Percentiles rank a stretch among this genome's conserved stretches.
phyloP scores from a whole-genome alignment of 805 yeast species.

The Babjeviella inositovora region DNA sequence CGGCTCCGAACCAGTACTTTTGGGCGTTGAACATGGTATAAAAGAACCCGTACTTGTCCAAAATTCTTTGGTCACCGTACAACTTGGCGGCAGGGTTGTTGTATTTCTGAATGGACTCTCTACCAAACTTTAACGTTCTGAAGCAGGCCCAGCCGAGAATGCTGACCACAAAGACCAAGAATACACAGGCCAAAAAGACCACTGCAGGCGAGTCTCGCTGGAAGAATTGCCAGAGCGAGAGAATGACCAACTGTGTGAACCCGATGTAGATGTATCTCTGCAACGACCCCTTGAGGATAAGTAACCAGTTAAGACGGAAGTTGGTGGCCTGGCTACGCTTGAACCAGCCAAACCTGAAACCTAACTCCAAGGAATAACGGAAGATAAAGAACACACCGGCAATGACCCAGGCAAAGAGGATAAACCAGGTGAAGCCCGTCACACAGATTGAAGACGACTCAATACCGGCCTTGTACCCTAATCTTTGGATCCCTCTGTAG shows the following conservation, averaged over 20 bases:
- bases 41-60: slow-evolving; percentile 74
- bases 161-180: slow-evolving; percentile 43
- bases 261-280: slow-evolving; percentile 74
- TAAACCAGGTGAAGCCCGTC: slow-evolving; percentile 80
- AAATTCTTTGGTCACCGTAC: slow-evolving; percentile 59
- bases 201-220: slow-evolving; percentile 78
- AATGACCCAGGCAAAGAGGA: slow-evolving; percentile 59
- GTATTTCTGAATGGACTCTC: slow-evolving; percentile 35
- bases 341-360: slow-evolving; percentile 30
- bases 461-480: slow-evolving; percentile 61
- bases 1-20: slow-evolving; percentile 71
- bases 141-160: slow-evolving; percentile 50
- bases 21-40: slow-evolving; percentile 79
- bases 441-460: slow-evolving; percentile 75
- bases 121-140: slow-evolving; percentile 51
- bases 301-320: slow-evolving; percentile 38
- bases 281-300: slow-evolving; percentile 61
- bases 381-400: slow-evolving; percentile 40
- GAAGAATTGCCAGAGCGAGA: slow-evolving; percentile 81
- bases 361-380: slow-evolving; percentile 32
- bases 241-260: slow-evolving; percentile 62
- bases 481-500: slow-evolving; percentile 74
- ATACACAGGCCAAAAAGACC: slow-evolving; percentile 62
- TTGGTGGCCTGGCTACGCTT: slow-evolving; percentile 22
- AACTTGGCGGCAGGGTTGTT: slow-evolving; percentile 79